These are phyloP conservation scores for Conoideocrella luteorostrata DNA, from an alignment of 2,329 filamentous ascomycete genomes.

Conservation along the genomic window DNA sequence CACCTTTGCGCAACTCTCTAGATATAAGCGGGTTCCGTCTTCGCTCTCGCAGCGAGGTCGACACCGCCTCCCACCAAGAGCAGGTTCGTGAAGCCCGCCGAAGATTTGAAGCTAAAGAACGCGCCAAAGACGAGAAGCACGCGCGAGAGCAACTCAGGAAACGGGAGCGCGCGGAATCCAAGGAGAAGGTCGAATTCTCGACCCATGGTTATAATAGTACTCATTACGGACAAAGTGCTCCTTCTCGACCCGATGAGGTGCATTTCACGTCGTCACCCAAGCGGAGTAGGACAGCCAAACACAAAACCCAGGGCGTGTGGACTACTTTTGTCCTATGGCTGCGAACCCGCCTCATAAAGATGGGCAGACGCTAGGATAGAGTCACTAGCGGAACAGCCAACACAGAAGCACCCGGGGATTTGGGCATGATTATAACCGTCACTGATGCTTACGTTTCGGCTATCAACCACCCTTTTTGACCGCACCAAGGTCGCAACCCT, in stretches of 20 bases:
- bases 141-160: conserved; percentile 52
- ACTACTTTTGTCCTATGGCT: conserved; percentile 59
- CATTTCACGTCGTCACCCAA: conserved; percentile 34
- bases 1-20: conserved; percentile 52
- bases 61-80: conserved; percentile 47
- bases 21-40: conserved; percentile 52
- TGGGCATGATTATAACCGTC: conserved; percentile 1
- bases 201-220: conserved; percentile 33
- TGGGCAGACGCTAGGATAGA: conserved; percentile 31
- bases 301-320: conserved; percentile 56
- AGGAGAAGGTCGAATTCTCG: conserved; percentile 40
- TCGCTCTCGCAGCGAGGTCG: conserved; percentile 54
- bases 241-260: conserved; percentile 32
- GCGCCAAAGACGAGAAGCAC: conserved; percentile 55
- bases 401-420: background rate
- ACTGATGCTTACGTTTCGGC: conserved; percentile 1
- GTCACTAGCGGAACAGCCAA: conserved; percentile 10
- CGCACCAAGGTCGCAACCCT: too few species aligned
- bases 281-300: conserved; percentile 45
- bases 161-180: conserved; percentile 51
- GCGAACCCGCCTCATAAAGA: conserved; percentile 42
- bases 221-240: conserved; percentile 21
- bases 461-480: background rate
- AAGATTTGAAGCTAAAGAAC: conserved; percentile 57
- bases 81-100: conserved; percentile 55